A percentile compares a stretch with the other conserved stretches of the same genome.
Evolutionary conservation across 2,329 filamentous ascomycete species (phyloP).

Genomic region (Verticillium klebahnii): DNA sequence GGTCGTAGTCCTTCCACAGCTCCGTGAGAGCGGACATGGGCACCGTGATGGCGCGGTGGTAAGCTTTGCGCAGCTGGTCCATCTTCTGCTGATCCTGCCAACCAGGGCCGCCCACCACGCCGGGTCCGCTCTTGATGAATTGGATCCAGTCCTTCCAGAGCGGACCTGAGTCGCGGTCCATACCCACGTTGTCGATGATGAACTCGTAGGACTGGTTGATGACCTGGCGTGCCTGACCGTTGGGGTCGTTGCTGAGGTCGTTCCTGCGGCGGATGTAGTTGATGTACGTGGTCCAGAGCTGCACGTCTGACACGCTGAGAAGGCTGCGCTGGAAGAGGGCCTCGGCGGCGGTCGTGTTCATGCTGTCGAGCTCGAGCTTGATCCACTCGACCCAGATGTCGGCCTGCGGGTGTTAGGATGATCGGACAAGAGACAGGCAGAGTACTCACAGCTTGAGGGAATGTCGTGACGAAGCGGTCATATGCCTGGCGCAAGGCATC

Average conservation of each 20-base stretch:
- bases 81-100: conserved; percentile 99
- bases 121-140: conserved; percentile 85
- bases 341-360: conserved; percentile 77
- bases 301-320: conserved; percentile 73
- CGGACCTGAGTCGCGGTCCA: conserved; percentile 82
- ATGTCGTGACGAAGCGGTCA: conserved; percentile 80
- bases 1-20: conserved; percentile 96
- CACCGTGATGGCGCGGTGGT: conserved; percentile 82
- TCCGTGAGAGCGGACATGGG: conserved; percentile 79
- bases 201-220: conserved; percentile 89
- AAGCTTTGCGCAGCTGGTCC: conserved; percentile 86
- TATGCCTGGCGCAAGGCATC: conserved; percentile 78
- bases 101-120: conserved; percentile 73
- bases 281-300: conserved; percentile 88
- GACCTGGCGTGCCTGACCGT: conserved; percentile 70
- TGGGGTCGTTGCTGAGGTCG: conserved; percentile 73
- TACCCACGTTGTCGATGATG: conserved; percentile 81
- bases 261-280: conserved; percentile 92
- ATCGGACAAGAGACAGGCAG: not conserved
- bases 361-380: conserved; percentile 82
- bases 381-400: conserved; percentile 88
- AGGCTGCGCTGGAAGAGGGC: conserved; percentile 79
- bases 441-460: conserved; percentile 80
- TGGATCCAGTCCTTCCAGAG: conserved; percentile 96
- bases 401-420: conserved; percentile 56